Base-by-base conservation (phyloP, 345 rosid species). In the Sonneratia alba region DNA sequence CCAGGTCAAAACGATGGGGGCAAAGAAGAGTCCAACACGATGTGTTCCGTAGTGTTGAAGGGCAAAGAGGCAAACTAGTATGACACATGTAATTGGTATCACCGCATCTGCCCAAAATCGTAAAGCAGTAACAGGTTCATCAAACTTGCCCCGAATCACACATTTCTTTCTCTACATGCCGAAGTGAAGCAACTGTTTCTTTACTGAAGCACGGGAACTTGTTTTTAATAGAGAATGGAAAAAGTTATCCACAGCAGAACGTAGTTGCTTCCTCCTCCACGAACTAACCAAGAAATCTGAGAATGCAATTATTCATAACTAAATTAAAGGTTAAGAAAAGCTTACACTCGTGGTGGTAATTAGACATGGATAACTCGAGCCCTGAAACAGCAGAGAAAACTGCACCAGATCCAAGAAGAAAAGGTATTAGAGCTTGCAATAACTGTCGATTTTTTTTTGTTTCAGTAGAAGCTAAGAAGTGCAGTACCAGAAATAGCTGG, bases 371-470 rank as follows among this genome's bases (percentile, higher is more conserved):
- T 53, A 94, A 76, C 87, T 94, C 97, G 15, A 94, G 96, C 69
- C 98, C 97, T 67, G 98, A 94, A 61, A 94, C 98, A 12, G 97
- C 98, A 73, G 97, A 87, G 85, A 94, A 94, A 72, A 94, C 98
- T 94, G 72, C 77, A 79, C 6, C 38, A 53, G 47, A 61, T 69
- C 72, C 67, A 68, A 68, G 42, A 66, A 24, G 2, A 40, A 27
- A 66, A 68, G 45, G 32, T 36, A n/a, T 47, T 36, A 61, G 61
- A 70, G 48, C 72, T 70, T 14, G 47, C 67, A 24, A 32, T 32
- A 43, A 32, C 51, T 47, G 14, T 24, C n/a, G n/a, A n/a, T 7
- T 19, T 32, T 42, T 42, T 27, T 68, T 45, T 12, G 70, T 16
- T 38, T 24, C 68, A 57, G 8, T 3, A n/a, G 56, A 37, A 19